phyloP scores from a whole-genome alignment of 2,329 filamentous ascomycete species.

The Colletotrichum cuscutae region DNA sequence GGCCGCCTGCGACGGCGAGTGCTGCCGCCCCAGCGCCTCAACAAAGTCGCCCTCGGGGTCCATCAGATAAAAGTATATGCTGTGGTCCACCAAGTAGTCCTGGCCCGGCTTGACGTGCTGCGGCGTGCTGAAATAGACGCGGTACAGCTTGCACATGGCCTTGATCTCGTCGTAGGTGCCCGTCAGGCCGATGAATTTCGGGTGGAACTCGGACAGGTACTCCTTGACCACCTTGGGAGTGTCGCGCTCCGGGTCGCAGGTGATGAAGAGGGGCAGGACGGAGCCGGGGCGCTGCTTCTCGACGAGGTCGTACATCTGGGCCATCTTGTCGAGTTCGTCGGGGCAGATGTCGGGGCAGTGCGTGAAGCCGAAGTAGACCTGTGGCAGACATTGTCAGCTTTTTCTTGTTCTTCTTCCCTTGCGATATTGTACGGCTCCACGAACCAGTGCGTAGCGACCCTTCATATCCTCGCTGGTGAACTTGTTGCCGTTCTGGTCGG shows the following conservation, averaged over 20 bases:
- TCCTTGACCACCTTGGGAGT: slow-evolving; percentile 84
- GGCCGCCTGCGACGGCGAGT: slow-evolving; percentile 87
- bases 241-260: slow-evolving; percentile 93
- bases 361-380: slow-evolving; percentile 98
- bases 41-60: slow-evolving; percentile 98
- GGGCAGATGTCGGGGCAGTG: slow-evolving; percentile 99
- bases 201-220: slow-evolving; percentile 93
- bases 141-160: slow-evolving; percentile 92
- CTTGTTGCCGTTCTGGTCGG: slow-evolving; percentile 81
- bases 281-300: slow-evolving; percentile 60
- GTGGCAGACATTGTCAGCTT: background rate
- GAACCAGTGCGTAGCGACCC: slow-evolving; percentile 84
- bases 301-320: slow-evolving; percentile 86
- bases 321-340: slow-evolving; percentile 99
- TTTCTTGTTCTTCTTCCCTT: background rate
- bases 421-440: slow-evolving; percentile 42
- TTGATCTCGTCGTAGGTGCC: slow-evolving; percentile 96
- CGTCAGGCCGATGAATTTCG: slow-evolving; percentile 85
- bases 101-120: slow-evolving; percentile 88
- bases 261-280: slow-evolving; percentile 88
- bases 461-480: slow-evolving; percentile 85
- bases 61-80: slow-evolving; percentile 99
- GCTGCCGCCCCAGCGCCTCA: slow-evolving; percentile 93
- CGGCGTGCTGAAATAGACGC: slow-evolving; percentile 97
- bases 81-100: slow-evolving; percentile 98